phyloP scores from a whole-genome alignment of 2,329 filamentous ascomycete species.

The Calonectria pteridis region DNA sequence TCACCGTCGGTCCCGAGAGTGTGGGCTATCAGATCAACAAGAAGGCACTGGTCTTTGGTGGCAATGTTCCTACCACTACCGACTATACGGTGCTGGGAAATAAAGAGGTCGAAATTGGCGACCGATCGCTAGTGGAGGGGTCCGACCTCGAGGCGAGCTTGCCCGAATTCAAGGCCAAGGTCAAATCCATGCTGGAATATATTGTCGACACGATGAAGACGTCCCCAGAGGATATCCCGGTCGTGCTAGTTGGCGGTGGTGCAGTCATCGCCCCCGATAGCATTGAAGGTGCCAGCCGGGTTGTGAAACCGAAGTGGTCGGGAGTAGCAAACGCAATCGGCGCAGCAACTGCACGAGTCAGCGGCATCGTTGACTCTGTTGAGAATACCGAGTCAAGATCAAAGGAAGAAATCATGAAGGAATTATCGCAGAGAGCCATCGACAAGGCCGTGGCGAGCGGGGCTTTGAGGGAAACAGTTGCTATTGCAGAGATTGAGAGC shows the following conservation, averaged over 20 bases:
- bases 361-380: constrained; percentile 14
- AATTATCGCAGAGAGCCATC: constrained; percentile 18
- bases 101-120: not conserved
- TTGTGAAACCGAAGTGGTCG: not conserved
- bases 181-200: constrained; percentile 1
- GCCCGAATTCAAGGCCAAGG: not conserved
- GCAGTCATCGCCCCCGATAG: not conserved
- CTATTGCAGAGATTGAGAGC: constrained; percentile 61
- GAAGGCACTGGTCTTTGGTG: constrained; percentile 20
- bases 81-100: constrained; percentile 19
- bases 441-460: constrained; percentile 41
- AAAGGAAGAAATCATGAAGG: constrained; percentile 5
- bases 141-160: not conserved
- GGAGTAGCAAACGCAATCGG: constrained; percentile 25
- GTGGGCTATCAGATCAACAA: constrained; percentile 24
- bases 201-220: constrained; percentile 23
- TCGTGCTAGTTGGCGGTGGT: constrained; percentile 23
- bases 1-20: constrained; percentile 14
- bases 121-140: not conserved
- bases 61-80: constrained; percentile 15
- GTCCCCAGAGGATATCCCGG: constrained; percentile 7
- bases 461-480: constrained; percentile 54
- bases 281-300: constrained; percentile 6
- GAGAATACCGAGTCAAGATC: constrained; percentile 8
- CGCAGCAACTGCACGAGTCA: constrained; percentile 12